Percentiles rank a stretch among this genome's conserved stretches.
Conservation (phyloP, 768 basidiomycete species). For the Boletus patriciae region DNA sequence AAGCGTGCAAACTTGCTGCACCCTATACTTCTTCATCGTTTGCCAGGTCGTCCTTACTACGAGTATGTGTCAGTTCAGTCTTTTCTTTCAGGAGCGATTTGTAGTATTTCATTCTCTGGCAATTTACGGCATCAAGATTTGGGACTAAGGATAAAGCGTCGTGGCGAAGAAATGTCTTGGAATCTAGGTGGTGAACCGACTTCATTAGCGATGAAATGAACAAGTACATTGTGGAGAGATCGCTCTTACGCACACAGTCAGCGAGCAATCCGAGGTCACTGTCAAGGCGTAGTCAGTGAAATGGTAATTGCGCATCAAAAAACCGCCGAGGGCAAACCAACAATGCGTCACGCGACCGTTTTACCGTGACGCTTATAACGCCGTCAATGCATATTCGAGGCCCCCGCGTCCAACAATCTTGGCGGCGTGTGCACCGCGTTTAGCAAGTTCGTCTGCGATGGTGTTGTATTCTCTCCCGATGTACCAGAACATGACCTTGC, state of each 20-base stretch:
- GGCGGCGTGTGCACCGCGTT: background rate
- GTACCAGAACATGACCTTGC: constrained; percentile 26
- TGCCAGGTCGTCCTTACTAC: background rate
- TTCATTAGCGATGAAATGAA: background rate
- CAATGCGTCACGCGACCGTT: background rate
- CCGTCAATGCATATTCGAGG: background rate
- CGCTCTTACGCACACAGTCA: background rate
- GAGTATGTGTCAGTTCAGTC: background rate
- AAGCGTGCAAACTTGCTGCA: background rate
- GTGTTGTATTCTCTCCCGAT: constrained; percentile 26
- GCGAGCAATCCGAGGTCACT: background rate
- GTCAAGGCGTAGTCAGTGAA: background rate
- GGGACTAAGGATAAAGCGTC: background rate
- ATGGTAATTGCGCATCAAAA: background rate
- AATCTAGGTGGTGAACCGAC: no score
- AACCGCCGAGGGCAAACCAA: background rate
- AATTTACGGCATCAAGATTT: background rate
- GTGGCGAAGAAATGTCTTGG: no score
- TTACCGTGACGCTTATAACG: no score
- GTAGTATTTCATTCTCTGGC: constrained; percentile 1
- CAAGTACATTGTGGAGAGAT: background rate
- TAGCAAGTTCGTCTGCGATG: constrained; percentile 28
- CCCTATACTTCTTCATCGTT: background rate
- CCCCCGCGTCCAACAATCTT: background rate
- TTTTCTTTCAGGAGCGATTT: background rate